Conservation (phyloP, 2,329 filamentous ascomycete genomes). For the Hymenotorrendiella dingleyae region DNA sequence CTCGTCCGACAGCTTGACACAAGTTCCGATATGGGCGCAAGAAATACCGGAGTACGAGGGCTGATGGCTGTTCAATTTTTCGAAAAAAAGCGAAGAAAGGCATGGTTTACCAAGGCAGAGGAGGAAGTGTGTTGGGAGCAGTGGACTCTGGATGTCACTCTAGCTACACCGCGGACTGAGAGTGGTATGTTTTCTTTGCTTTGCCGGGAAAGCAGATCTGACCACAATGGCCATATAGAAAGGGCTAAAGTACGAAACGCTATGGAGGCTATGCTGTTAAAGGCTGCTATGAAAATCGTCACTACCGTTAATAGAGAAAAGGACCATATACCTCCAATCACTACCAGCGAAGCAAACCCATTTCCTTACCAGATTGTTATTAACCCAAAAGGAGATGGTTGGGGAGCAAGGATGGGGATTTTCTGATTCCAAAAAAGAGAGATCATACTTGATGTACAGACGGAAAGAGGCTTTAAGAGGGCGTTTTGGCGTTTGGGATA, state of each 20-base stretch:
- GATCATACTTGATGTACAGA: slow-evolving; percentile 14
- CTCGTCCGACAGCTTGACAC: slow-evolving; percentile 72
- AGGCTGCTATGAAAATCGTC: slow-evolving; percentile 85
- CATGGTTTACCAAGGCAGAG: slow-evolving; percentile 71
- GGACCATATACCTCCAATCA: slow-evolving; percentile 95
- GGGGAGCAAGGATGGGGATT: slow-evolving; percentile 74
- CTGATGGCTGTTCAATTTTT: slow-evolving; percentile 88
- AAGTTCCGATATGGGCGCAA: slow-evolving; percentile 39
- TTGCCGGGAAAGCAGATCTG: background rate
- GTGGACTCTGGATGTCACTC: slow-evolving; percentile 91
- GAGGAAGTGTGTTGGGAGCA: slow-evolving; percentile 97
- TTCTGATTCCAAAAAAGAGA: too few species aligned
- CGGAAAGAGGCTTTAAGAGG: slow-evolving; percentile 14
- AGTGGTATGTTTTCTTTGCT: slow-evolving; percentile 57
- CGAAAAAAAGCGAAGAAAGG: slow-evolving; percentile 83
- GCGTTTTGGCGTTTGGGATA: slow-evolving; percentile 19
- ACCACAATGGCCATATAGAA: too few species aligned
- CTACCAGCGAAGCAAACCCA: slow-evolving; percentile 82
- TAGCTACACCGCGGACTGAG: slow-evolving; percentile 83
- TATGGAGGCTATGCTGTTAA: slow-evolving; percentile 84
- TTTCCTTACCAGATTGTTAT: slow-evolving; percentile 93
- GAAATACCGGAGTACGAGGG: slow-evolving; percentile 57
- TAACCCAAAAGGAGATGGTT: slow-evolving; percentile 74
- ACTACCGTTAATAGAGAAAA: slow-evolving; percentile 82
- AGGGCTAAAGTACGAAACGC: slow-evolving; percentile 81